These are phyloP conservation scores for Zygosaccharomyces pseudorouxii DNA, from an alignment of 805 yeast species.

Conservation along the genomic window DNA sequence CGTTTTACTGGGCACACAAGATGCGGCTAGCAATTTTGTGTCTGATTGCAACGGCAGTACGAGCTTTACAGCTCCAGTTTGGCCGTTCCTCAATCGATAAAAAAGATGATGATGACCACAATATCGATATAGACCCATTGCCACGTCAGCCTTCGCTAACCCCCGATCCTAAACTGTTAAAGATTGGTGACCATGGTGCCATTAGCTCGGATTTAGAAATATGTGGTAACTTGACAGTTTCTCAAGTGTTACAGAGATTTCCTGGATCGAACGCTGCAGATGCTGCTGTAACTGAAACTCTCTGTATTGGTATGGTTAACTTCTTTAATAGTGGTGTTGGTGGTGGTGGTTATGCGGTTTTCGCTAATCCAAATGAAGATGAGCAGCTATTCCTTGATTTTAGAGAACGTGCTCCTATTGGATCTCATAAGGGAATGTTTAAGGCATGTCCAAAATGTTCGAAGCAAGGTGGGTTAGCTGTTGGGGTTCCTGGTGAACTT, in stretches of 20 bases:
- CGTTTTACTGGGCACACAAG: neutral
- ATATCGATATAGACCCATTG: slow-evolving; percentile 40
- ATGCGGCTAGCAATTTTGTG: neutral
- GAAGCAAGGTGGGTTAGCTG: slow-evolving; percentile 79
- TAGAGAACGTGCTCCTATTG: slow-evolving; percentile 78
- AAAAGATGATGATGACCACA: slow-evolving; percentile 26
- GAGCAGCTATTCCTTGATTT: slow-evolving; percentile 70
- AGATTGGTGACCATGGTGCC: slow-evolving; percentile 31
- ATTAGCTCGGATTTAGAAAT: slow-evolving; percentile 38
- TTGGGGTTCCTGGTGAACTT: slow-evolving; percentile 87
- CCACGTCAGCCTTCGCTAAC: slow-evolving; percentile 35
- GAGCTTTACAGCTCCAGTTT: neutral
- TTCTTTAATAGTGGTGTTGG: slow-evolving; percentile 88
- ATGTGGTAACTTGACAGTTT: slow-evolving; percentile 30
- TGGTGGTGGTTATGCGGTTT: slow-evolving; percentile 78
- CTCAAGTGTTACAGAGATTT: slow-evolving; percentile 26
- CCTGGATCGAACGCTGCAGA: slow-evolving; percentile 81
- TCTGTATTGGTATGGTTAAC: slow-evolving; percentile 82
- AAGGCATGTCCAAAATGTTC: slow-evolving; percentile 44
- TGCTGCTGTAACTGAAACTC: slow-evolving; percentile 82
- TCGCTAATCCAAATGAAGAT: slow-evolving; percentile 34
- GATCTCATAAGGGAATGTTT: slow-evolving; percentile 63
- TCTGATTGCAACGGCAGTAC: neutral
- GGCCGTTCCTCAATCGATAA: slow-evolving; percentile 40
- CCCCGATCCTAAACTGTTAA: slow-evolving; percentile 30